These are phyloP conservation scores for Haplographium delicatum DNA, from an alignment of 495 filamentous ascomycete species.

Conservation along the genomic window DNA sequence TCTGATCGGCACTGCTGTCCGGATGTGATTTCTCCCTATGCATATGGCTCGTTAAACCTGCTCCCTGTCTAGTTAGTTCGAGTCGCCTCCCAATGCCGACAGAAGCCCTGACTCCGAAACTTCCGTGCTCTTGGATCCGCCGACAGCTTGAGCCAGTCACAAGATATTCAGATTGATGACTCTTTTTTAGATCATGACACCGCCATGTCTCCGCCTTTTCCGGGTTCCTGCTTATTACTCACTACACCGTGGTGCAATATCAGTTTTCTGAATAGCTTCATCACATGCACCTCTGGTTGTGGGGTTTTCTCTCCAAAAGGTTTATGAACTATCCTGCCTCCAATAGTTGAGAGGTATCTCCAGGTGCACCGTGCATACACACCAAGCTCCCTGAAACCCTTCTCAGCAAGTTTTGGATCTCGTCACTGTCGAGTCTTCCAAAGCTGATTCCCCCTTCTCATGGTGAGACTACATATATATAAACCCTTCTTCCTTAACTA, in stretches of 20 bases:
- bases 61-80: no score
- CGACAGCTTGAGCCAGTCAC: no score
- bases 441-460: neutral
- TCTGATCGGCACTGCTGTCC: no score
- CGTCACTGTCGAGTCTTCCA: neutral
- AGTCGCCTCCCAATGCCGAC: no score
- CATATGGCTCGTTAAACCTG: no score
- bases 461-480: neutral
- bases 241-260: neutral
- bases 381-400: no score
- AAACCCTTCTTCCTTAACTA: neutral
- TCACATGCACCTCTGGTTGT: conserved; percentile 8
- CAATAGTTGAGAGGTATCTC: neutral
- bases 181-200: neutral
- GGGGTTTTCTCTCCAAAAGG: neutral
- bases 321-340: neutral
- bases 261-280: conserved; percentile 9
- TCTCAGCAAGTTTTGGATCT: neutral
- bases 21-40: no score
- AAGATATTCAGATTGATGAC: neutral
- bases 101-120: no score
- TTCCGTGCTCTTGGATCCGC: no score
- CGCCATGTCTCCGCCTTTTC: neutral
- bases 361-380: no score
- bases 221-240: neutral